These are phyloP conservation scores for Syncephalastrum contaminatum DNA, from an alignment of 371 early-diverging fungal genomes.

Conservation along the genomic window DNA sequence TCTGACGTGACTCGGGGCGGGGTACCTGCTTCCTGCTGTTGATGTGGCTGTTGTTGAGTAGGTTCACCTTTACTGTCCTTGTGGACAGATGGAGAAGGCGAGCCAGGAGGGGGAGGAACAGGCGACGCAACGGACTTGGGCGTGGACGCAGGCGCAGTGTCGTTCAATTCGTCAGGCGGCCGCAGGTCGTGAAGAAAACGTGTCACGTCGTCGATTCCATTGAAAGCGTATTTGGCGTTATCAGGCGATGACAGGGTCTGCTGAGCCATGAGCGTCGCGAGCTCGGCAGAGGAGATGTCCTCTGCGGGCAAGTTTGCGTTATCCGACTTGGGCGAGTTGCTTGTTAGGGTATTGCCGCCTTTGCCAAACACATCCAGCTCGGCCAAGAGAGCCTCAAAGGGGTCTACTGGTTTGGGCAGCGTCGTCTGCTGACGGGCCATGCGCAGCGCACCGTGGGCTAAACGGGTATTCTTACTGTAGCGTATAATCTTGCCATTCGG, in stretches of 20 bases:
- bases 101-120: too few relatives aligned
- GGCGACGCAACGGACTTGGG: too few relatives aligned
- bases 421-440: constrained; percentile 26
- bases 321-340: not conserved
- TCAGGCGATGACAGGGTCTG: constrained; percentile 15
- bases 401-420: constrained; percentile 5
- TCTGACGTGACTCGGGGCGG: not conserved
- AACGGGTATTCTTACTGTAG: constrained; percentile 37
- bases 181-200: too few relatives aligned
- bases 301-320: not conserved
- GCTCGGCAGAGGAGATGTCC: constrained; percentile 4
- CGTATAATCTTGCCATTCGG: constrained; percentile 43
- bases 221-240: not conserved
- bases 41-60: too few relatives aligned
- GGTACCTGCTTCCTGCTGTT: not conserved
- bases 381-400: constrained; percentile 13
- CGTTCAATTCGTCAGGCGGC: too few relatives aligned
- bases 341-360: not conserved
- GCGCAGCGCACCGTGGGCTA: constrained; percentile 38
- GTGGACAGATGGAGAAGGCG: too few relatives aligned
- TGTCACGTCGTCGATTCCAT: too few relatives aligned
- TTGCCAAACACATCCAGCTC: constrained; percentile 10
- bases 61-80: too few relatives aligned
- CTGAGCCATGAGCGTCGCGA: constrained; percentile 8
- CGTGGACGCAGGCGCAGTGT: too few relatives aligned